Evolutionary conservation across 2,329 filamentous ascomycete species (phyloP).

Genomic region (Capronia americana): DNA sequence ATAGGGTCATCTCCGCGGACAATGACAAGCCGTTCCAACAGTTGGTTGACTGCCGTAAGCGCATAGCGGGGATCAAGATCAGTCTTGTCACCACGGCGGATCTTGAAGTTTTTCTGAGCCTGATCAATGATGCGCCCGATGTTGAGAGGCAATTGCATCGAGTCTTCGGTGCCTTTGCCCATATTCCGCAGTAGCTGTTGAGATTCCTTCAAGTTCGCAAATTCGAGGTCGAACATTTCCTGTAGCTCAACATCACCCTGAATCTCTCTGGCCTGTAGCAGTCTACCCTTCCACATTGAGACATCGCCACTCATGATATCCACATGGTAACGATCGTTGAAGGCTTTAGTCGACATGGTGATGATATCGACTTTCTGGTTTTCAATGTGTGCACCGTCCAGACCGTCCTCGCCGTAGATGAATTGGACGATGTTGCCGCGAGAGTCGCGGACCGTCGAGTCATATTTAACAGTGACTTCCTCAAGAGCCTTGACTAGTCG

Average conservation of each 20-base stretch:
- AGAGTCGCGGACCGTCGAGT: slow-evolving; percentile 96
- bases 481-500: slow-evolving; percentile 97
- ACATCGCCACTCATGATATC: slow-evolving; percentile 78
- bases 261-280: slow-evolving; percentile 88
- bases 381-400: slow-evolving; percentile 93
- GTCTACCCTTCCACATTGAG: slow-evolving; percentile 69
- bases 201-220: slow-evolving; percentile 76
- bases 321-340: slow-evolving; percentile 81
- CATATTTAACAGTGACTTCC: slow-evolving; percentile 96
- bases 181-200: slow-evolving; percentile 75
- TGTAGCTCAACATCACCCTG: slow-evolving; percentile 87
- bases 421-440: slow-evolving; percentile 97
- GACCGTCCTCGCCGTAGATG: slow-evolving; percentile 94
- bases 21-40: slow-evolving; percentile 79
- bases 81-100: slow-evolving; percentile 83
- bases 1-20: slow-evolving; percentile 85
- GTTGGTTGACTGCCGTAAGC: slow-evolving; percentile 75
- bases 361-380: slow-evolving; percentile 89
- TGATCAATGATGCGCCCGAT: slow-evolving; percentile 88
- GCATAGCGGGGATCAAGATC: slow-evolving; percentile 89
- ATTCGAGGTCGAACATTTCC: slow-evolving; percentile 85
- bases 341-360: slow-evolving; percentile 76
- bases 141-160: slow-evolving; percentile 90
- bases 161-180: slow-evolving; percentile 62
- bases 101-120: slow-evolving; percentile 86